Evolutionary conservation across 192 early-diverging fungal genomes (phyloP).

Genomic region (Funneliformis geosporum): DNA sequence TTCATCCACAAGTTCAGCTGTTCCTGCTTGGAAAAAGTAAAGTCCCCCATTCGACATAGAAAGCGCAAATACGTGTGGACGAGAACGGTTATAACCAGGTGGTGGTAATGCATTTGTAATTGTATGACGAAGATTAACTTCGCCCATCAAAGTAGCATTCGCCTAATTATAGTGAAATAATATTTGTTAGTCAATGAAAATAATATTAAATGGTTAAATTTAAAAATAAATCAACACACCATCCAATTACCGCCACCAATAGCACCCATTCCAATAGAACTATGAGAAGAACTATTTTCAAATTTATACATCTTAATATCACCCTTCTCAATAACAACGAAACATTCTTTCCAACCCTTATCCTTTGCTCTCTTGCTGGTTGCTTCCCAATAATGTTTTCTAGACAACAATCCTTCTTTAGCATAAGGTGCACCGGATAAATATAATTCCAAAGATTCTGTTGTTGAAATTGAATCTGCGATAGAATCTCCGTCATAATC

Average conservation of each 20-base stretch:
- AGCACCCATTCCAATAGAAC: neutral
- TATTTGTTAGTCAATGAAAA: neutral
- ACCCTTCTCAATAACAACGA: slow-evolving; percentile 71
- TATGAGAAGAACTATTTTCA: slow-evolving; percentile 39
- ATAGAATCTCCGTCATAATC: slow-evolving; percentile 9
- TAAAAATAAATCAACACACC: slow-evolving; percentile 10
- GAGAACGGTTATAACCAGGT: slow-evolving; percentile 77
- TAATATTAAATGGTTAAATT: neutral
- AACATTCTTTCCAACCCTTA: slow-evolving; percentile 84
- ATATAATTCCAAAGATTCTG: slow-evolving; percentile 10
- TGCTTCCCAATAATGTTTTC: slow-evolving; percentile 83
- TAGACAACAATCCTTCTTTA: slow-evolving; percentile 79
- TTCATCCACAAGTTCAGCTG: slow-evolving; percentile 67
- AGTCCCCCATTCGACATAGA: slow-evolving; percentile 80
- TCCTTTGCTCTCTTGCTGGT: slow-evolving; percentile 78
- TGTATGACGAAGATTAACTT: slow-evolving; percentile 72
- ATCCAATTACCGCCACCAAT: slow-evolving; percentile 35
- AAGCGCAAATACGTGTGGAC: slow-evolving; percentile 85
- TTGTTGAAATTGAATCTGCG: slow-evolving; percentile 25
- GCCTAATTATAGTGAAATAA: slow-evolving; percentile 24
- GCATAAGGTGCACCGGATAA: slow-evolving; percentile 41
- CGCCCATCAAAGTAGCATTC: slow-evolving; percentile 43
- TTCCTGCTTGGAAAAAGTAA: slow-evolving; percentile 86
- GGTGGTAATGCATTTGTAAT: slow-evolving; percentile 82
- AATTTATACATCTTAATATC: slow-evolving; percentile 84